Conservation (phyloP, 495 filamentous ascomycete genomes). For the Recurvomyces mirabilis region DNA sequence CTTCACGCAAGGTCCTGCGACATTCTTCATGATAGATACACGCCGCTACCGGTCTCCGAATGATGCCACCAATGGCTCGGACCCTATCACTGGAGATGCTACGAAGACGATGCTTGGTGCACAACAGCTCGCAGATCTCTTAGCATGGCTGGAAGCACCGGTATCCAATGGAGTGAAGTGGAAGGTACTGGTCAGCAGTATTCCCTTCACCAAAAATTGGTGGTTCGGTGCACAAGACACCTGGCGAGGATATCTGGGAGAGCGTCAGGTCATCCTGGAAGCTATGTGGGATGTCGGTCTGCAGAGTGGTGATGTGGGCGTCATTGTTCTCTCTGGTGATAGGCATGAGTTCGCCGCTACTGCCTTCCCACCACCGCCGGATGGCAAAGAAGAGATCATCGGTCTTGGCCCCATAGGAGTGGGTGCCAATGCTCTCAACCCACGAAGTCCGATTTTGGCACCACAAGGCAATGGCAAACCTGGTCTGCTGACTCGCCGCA, state of each 20-base stretch:
- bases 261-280: constrained; percentile 68
- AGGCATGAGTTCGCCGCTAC: constrained; percentile 93
- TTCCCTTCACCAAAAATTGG: constrained; percentile 98
- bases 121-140: constrained; percentile 65
- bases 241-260: constrained; percentile 79
- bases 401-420: constrained; percentile 12
- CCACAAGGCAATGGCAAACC: constrained; percentile 12
- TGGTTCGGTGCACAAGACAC: constrained; percentile 70
- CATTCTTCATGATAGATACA: constrained; percentile 92
- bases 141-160: constrained; percentile 59
- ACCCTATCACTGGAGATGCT: constrained; percentile 34
- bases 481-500: constrained; percentile 24
- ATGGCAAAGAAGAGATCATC: constrained; percentile 20
- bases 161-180: constrained; percentile 69
- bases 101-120: constrained; percentile 79
- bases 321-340: constrained; percentile 81
- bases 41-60: constrained; percentile 67
- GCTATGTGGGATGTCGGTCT: constrained; percentile 76
- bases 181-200: constrained; percentile 80
- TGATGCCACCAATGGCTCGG: constrained; percentile 32
- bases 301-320: constrained; percentile 56
- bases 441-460: constrained; percentile 8
- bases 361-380: constrained; percentile 61
- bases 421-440: constrained; percentile 8
- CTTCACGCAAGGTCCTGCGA: constrained; percentile 79